Percentiles rank a stretch among this genome's conserved stretches.
Conservation (phyloP, 1,284 basidiomycete genomes). For the Apiotrichum gamsii region DNA sequence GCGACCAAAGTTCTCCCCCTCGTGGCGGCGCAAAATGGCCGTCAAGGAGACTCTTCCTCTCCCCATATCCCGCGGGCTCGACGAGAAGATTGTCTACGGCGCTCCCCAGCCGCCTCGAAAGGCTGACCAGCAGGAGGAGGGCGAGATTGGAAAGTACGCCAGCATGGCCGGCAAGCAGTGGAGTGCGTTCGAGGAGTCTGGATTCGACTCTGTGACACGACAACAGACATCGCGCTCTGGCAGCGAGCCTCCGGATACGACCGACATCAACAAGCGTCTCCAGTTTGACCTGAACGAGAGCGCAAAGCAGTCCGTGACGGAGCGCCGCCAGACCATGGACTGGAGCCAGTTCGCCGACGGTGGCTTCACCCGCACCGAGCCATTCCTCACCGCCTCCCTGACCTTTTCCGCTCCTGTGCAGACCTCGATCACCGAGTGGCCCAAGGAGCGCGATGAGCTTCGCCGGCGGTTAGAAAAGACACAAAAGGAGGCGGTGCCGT, state of each 20-base stretch:
- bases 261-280: constrained; percentile 54
- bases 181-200: constrained; percentile 76
- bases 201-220: constrained; percentile 56
- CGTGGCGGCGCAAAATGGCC: constrained; percentile 31
- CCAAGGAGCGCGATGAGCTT: constrained; percentile 63
- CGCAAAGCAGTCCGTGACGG: constrained; percentile 65
- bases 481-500: constrained; percentile 68
- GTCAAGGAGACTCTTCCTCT: constrained; percentile 33
- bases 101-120: neutral
- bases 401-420: constrained; percentile 67
- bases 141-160: constrained; percentile 62
- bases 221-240: constrained; percentile 14
- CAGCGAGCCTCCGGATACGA: constrained; percentile 43
- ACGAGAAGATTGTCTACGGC: constrained; percentile 9
- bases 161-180: constrained; percentile 76
- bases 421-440: constrained; percentile 63
- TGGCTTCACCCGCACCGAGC: constrained; percentile 71
- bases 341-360: constrained; percentile 75
- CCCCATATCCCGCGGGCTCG: constrained; percentile 10
- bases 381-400: constrained; percentile 66
- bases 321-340: constrained; percentile 69
- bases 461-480: constrained; percentile 71
- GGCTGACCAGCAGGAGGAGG: constrained; percentile 23
- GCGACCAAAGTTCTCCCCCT: constrained; percentile 34
- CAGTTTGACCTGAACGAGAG: constrained; percentile 80